phyloP scores from a whole-genome alignment of 352 stramenopile genomes.

The Globisporangium perplexum region DNA sequence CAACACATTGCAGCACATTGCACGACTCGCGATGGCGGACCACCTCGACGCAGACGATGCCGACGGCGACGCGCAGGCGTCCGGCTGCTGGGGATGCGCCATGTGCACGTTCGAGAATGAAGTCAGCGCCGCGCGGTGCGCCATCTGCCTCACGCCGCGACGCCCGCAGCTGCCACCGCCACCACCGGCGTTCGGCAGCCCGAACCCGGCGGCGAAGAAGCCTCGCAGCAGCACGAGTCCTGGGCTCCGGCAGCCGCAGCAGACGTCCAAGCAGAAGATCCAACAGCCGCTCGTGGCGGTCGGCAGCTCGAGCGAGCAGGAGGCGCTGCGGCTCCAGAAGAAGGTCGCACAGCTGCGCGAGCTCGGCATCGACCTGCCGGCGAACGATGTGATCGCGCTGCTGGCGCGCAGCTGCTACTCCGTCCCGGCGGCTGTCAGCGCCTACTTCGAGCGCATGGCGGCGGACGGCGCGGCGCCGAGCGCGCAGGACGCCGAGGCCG shows the following conservation, averaged over 20 bases:
- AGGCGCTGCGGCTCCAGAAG: constrained; percentile 44
- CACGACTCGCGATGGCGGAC: no score
- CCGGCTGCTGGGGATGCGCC: constrained; percentile 45
- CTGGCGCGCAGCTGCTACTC: constrained; percentile 73
- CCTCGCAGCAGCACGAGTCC: constrained; percentile 3
- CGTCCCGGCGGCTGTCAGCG: constrained; percentile 56
- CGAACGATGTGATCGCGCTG: constrained; percentile 43
- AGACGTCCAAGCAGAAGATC: constrained; percentile 12
- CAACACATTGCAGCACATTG: no score
- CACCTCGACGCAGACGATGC: no score
- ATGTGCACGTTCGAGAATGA: constrained; percentile 78
- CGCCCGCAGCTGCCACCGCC: background rate
- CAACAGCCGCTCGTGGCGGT: constrained; percentile 44
- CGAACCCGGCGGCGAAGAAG: constrained; percentile 14
- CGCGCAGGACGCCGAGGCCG: constrained; percentile 10
- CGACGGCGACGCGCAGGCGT: background rate
- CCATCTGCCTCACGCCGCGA: constrained; percentile 37
- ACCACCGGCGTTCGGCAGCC: background rate
- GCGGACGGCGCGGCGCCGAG: background rate
- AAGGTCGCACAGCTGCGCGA: constrained; percentile 77
- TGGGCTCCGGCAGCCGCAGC: background rate
- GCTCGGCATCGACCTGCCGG: constrained; percentile 59
- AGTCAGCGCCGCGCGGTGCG: constrained; percentile 24
- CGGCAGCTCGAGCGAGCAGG: constrained; percentile 59
- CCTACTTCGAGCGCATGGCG: constrained; percentile 62